These are phyloP conservation scores for Colletotrichum sp. DNA, from an alignment of 2,329 filamentous ascomycete genomes.

Conservation along the genomic window DNA sequence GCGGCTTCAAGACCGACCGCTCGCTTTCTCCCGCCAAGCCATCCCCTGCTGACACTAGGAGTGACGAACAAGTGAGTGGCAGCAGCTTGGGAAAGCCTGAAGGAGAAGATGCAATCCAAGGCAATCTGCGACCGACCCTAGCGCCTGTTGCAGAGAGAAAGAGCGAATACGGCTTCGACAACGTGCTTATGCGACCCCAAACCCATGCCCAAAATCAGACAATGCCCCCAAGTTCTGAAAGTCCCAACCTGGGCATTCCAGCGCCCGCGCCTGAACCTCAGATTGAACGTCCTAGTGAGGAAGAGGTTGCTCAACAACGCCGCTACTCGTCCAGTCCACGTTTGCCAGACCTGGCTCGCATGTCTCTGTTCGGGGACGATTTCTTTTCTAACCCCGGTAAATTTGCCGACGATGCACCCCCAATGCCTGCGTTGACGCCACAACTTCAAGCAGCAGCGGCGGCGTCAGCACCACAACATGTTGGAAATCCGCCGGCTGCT, in stretches of 20 bases:
- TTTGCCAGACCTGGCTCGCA: conserved; percentile 60
- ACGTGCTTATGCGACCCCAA: conserved; percentile 30
- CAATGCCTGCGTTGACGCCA: conserved; percentile 19
- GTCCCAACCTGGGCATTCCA: not conserved
- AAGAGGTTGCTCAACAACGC: conserved; percentile 14
- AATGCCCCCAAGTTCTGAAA: not conserved
- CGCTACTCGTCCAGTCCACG: conserved; percentile 59
- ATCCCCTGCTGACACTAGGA: not conserved
- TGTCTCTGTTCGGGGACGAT: conserved; percentile 66
- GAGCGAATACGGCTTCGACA: conserved; percentile 63
- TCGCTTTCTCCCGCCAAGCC: not conserved
- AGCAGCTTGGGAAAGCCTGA: not conserved
- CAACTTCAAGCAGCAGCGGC: not conserved
- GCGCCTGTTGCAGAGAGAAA: conserved; percentile 62
- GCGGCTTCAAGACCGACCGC: not conserved
- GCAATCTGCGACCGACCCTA: conserved; percentile 29
- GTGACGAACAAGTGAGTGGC: conserved; percentile 11
- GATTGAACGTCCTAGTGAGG: conserved; percentile 16
- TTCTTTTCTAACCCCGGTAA: conserved; percentile 49
- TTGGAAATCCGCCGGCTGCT: not conserved
- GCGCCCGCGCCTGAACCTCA: not conserved
- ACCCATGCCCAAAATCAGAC: not conserved
- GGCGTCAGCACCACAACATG: not conserved
- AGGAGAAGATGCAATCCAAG: conserved; percentile 6
- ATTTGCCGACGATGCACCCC: conserved; percentile 28